phyloP scores from a whole-genome alignment of 805 yeast species.

The Brettanomyces custersianus region DNA sequence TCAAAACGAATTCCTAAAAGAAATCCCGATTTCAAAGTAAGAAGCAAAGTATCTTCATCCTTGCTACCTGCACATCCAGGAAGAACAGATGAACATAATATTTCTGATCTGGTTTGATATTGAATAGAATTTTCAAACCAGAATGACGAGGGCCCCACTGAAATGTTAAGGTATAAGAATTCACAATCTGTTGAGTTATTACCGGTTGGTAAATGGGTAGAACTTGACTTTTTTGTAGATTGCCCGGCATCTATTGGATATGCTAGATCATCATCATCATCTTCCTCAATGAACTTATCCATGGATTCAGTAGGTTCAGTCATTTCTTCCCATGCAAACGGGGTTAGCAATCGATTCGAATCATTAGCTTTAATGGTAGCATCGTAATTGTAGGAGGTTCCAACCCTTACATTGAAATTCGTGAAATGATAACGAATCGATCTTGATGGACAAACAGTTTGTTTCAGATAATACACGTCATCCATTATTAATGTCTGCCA shows the following conservation, averaged over 20 bases:
- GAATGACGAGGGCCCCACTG: conserved; percentile 17
- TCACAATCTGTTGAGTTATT: too few species aligned
- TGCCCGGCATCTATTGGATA: not conserved
- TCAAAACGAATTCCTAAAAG: conserved; percentile 16
- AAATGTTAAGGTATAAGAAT: conserved; percentile 12
- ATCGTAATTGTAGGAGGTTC: too few species aligned
- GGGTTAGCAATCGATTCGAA: conserved; percentile 11
- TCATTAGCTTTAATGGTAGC: not conserved
- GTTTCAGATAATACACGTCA: conserved; percentile 13
- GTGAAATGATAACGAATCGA: conserved; percentile 13
- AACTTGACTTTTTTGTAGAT: too few species aligned
- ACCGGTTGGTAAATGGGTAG: too few species aligned
- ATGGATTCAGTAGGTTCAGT: conserved; percentile 18
- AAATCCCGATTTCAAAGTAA: conserved; percentile 15
- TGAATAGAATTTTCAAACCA: conserved; percentile 13
- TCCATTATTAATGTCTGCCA: conserved; percentile 1
- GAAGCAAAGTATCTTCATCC: conserved; percentile 20
- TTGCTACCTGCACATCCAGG: conserved; percentile 13
- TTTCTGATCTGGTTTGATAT: too few species aligned
- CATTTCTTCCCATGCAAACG: conserved; percentile 17
- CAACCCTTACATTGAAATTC: conserved; percentile 13
- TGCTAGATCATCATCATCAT: conserved; percentile 12
- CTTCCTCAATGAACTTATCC: conserved; percentile 14
- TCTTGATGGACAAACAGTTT: conserved; percentile 18
- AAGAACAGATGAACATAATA: conserved; percentile 18